A percentile compares a stretch with the other conserved stretches of the same genome.
Conservation (phyloP, 2,329 filamentous ascomycete species). For the Alternaria angustiovoidea region DNA sequence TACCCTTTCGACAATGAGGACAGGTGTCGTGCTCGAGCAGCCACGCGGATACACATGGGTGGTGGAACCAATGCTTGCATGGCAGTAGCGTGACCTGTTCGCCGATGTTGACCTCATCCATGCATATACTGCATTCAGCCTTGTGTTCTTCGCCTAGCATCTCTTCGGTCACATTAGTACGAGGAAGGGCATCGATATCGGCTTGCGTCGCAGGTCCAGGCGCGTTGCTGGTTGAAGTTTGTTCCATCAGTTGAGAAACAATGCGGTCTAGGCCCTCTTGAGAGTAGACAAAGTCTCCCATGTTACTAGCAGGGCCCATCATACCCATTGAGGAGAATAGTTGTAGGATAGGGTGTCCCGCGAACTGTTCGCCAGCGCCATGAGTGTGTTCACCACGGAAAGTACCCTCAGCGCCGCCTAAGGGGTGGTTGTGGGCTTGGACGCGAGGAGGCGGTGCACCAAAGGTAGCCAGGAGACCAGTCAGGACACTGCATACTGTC, state of each 20-base stretch:
- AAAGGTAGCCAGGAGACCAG: constrained; percentile 45
- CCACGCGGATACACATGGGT: constrained; percentile 82
- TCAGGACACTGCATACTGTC: constrained; percentile 39
- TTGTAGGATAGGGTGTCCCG: constrained; percentile 52
- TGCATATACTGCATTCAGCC: constrained; percentile 92
- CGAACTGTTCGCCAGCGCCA: constrained; percentile 13
- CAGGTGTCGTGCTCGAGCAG: constrained; percentile 91
- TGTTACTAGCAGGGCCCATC: constrained; percentile 45
- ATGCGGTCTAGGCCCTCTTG: constrained; percentile 91
- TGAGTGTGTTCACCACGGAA: constrained; percentile 18
- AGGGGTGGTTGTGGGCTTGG: constrained; percentile 19
- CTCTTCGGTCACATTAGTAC: constrained; percentile 72
- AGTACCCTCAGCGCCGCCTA: constrained; percentile 12
- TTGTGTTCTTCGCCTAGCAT: constrained; percentile 74
- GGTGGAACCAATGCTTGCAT: constrained; percentile 95
- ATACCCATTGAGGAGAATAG: constrained; percentile 52
- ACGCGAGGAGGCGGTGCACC: constrained; percentile 35
- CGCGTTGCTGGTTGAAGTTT: constrained; percentile 77
- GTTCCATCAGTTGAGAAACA: constrained; percentile 87
- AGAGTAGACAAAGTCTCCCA: constrained; percentile 86
- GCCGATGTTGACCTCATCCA: constrained; percentile 79
- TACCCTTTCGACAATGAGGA: constrained; percentile 74
- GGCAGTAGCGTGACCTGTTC: constrained; percentile 80
- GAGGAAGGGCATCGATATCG: constrained; percentile 77
- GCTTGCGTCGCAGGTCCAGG: constrained; percentile 80